Evolutionary conservation across 768 basidiomycete genomes (phyloP).

Genomic region (Leucocoprinus sp.): DNA sequence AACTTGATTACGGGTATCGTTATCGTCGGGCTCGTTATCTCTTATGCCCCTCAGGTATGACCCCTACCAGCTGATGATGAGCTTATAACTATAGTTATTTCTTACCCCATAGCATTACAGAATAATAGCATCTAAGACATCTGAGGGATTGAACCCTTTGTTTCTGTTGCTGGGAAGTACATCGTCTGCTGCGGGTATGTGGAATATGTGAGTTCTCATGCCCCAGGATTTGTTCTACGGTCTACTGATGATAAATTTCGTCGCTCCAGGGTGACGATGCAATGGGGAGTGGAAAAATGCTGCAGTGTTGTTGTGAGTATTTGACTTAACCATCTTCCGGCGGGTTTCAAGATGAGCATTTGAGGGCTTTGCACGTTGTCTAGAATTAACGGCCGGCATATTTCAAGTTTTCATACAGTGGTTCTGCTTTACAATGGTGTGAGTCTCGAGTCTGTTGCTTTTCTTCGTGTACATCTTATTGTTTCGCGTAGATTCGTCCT

Average conservation of each 20-base stretch:
- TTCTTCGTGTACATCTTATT: background rate
- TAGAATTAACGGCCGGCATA: constrained; percentile 76
- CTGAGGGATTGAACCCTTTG: constrained; percentile 88
- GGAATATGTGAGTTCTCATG: constrained; percentile 60
- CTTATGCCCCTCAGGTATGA: constrained; percentile 74
- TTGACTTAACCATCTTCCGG: background rate
- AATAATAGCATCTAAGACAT: constrained; percentile 70
- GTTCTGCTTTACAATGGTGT: constrained; percentile 82
- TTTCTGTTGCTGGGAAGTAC: constrained; percentile 86
- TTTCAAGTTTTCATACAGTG: constrained; percentile 79
- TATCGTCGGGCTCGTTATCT: constrained; percentile 64
- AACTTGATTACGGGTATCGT: constrained; percentile 59
- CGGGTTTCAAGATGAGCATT: background rate
- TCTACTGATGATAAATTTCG: constrained; percentile 13
- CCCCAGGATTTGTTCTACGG: background rate
- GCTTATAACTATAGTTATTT: background rate
- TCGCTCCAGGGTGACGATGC: constrained; percentile 75
- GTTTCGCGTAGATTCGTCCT: constrained; percentile 63
- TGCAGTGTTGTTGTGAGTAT: constrained; percentile 66
- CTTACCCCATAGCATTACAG: constrained; percentile 73
- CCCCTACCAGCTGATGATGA: background rate
- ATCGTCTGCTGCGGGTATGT: constrained; percentile 70
- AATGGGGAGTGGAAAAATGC: constrained; percentile 76
- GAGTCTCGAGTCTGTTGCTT: constrained; percentile 24
- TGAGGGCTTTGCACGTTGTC: constrained; percentile 62